Percentiles rank a stretch among this genome's conserved stretches.
These are phyloP conservation scores for Linnemannia elongata DNA, from an alignment of 192 early-diverging fungal genomes.

Conservation along the genomic window DNA sequence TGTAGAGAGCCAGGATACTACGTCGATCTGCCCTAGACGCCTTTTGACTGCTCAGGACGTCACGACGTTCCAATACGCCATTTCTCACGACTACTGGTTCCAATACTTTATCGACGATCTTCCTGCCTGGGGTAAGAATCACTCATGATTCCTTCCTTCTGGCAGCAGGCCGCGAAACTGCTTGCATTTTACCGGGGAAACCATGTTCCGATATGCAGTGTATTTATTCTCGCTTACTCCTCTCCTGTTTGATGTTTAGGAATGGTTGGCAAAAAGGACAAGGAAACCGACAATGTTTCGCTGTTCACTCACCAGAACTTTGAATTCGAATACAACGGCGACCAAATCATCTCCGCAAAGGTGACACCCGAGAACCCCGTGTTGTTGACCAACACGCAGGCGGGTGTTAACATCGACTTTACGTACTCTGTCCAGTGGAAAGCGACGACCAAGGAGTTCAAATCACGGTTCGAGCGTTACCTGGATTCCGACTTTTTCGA, in stretches of 20 bases:
- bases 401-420: slow-evolving; percentile 66
- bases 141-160: background rate
- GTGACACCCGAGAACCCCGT: slow-evolving; percentile 58
- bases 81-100: slow-evolving; percentile 76
- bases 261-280: slow-evolving; percentile 62
- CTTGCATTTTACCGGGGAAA: background rate
- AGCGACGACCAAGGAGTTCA: slow-evolving; percentile 65
- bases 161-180: background rate
- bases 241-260: slow-evolving; percentile 19
- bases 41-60: slow-evolving; percentile 61
- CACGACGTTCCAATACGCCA: slow-evolving; percentile 73
- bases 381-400: slow-evolving; percentile 28
- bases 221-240: background rate
- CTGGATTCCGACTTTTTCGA: slow-evolving; percentile 84
- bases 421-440: slow-evolving; percentile 81
- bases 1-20: slow-evolving; percentile 49
- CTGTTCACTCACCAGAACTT: slow-evolving; percentile 76
- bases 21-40: slow-evolving; percentile 63
- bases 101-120: slow-evolving; percentile 67
- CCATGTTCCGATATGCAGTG: background rate
- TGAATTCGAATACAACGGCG: slow-evolving; percentile 71
- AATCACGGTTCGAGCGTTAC: slow-evolving; percentile 73
- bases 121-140: slow-evolving; percentile 42
- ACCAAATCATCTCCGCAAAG: slow-evolving; percentile 70
- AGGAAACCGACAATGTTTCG: slow-evolving; percentile 37